These are phyloP conservation scores for Plenodomus tracheiphilus DNA, from an alignment of 2,329 filamentous ascomycete genomes.

Conservation along the genomic window DNA sequence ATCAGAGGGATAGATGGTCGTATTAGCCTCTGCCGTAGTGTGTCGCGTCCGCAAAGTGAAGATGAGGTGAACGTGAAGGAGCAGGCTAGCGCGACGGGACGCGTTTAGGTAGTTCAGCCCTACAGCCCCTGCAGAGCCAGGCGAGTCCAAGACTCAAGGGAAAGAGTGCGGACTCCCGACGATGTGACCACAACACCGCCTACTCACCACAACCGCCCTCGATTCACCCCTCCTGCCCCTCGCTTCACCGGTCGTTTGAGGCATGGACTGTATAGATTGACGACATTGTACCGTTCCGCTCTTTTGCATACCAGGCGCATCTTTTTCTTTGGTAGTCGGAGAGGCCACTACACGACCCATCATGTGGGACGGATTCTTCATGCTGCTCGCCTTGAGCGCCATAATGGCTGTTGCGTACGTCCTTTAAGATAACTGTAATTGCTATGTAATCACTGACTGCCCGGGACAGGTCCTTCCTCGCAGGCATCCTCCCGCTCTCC, in stretches of 20 bases:
- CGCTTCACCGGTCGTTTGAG: slow-evolving; percentile 2
- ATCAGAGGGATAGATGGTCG: slow-evolving; percentile 3
- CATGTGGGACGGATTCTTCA: slow-evolving; percentile 66
- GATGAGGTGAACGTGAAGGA: slow-evolving; percentile 11
- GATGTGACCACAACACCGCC: slow-evolving; percentile 3
- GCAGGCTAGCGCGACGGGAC: slow-evolving; percentile 24
- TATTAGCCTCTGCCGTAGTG: not conserved
- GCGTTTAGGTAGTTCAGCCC: slow-evolving; percentile 29
- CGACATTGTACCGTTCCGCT: slow-evolving; percentile 7
- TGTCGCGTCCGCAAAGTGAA: not conserved
- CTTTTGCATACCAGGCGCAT: slow-evolving; percentile 18
- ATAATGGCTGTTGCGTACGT: slow-evolving; percentile 68
- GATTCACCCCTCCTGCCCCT: not conserved
- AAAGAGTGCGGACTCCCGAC: slow-evolving; percentile 17
- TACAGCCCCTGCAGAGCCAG: slow-evolving; percentile 9
- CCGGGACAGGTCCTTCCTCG: slow-evolving; percentile 78
- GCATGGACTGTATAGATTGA: slow-evolving; percentile 24
- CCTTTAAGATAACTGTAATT: not conserved
- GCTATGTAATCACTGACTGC: slow-evolving; percentile 10
- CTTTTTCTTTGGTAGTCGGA: slow-evolving; percentile 12
- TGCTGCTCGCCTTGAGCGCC: slow-evolving; percentile 65
- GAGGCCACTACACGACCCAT: slow-evolving; percentile 20
- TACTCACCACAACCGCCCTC: not conserved
- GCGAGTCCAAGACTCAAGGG: slow-evolving; percentile 5
- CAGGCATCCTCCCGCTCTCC: slow-evolving; percentile 86